A percentile compares a stretch with the other conserved stretches of the same genome.
These are phyloP conservation scores for Paramecium octaurelia DNA, from an alignment of 73 alveolate genomes.

Conservation along the genomic window DNA sequence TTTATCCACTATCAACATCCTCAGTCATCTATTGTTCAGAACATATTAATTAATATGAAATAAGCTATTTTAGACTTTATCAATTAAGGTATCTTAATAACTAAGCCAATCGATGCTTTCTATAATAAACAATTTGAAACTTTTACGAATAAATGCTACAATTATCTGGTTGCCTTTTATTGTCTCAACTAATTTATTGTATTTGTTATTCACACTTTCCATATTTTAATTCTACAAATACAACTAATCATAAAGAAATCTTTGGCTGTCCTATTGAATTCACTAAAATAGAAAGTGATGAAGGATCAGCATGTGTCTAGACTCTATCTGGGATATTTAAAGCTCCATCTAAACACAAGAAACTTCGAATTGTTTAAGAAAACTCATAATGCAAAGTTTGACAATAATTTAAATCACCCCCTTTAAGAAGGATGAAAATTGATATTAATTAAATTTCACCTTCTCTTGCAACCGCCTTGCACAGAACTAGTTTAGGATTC, in stretches of 20 bases:
- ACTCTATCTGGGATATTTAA: background rate
- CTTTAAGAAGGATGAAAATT: constrained; percentile 2
- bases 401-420: background rate
- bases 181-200: too few relatives aligned
- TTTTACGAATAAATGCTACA: background rate
- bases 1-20: constrained; percentile 90
- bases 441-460: constrained; percentile 25
- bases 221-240: too few relatives aligned
- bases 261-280: background rate
- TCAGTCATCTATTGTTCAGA: constrained; percentile 94
- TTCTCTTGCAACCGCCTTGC: background rate
- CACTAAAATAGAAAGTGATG: background rate
- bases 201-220: too few relatives aligned
- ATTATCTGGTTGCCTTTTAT: background rate
- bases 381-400: background rate
- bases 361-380: background rate
- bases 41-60: background rate
- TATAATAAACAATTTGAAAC: background rate
- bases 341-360: background rate
- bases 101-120: background rate
- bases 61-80: constrained; percentile 8
- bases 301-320: background rate
- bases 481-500: background rate
- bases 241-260: too few relatives aligned
- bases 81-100: background rate